Conservation (phyloP, 768 basidiomycete genomes). For the Pleurotus tuber-regium region DNA sequence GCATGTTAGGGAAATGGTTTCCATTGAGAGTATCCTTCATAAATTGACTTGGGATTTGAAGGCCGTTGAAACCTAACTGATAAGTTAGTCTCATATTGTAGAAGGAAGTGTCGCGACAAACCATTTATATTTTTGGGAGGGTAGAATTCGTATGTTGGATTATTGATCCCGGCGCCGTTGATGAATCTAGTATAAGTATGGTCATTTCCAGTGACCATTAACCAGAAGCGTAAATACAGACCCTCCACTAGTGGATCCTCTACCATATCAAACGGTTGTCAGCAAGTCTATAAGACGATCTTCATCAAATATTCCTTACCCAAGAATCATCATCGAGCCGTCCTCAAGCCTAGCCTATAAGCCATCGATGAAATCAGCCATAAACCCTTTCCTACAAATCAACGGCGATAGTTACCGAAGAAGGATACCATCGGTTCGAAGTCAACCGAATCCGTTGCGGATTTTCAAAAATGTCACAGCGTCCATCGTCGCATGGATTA, state of each 20-base stretch:
- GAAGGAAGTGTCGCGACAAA: too few relatives aligned
- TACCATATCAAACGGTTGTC: neutral
- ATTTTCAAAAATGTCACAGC: conserved; percentile 35
- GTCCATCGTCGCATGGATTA: conserved; percentile 34
- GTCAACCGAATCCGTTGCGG: conserved; percentile 30
- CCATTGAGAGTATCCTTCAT: conserved; percentile 14
- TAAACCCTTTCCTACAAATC: neutral
- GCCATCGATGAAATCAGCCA: neutral
- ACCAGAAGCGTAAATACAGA: neutral
- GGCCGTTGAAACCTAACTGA: conserved; percentile 19
- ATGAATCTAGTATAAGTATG: conserved; percentile 45
- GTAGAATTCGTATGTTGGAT: conserved; percentile 49
- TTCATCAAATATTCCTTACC: conserved; percentile 5
- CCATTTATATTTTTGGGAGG: conserved; percentile 37
- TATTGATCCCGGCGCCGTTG: conserved; percentile 61
- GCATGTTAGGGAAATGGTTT: conserved; percentile 22
- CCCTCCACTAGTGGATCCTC: conserved; percentile 15
- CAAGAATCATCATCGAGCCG: conserved; percentile 21
- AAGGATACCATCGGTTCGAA: conserved; percentile 40
- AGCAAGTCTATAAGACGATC: neutral
- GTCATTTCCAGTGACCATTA: neutral
- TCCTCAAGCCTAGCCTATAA: conserved; percentile 18
- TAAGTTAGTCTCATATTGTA: too few relatives aligned
- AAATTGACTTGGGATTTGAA: conserved; percentile 16
- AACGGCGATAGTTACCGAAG: conserved; percentile 25